Evolutionary conservation across 2,329 filamentous ascomycete genomes (phyloP).

Genomic region (Fusarium oligoseptatum): DNA sequence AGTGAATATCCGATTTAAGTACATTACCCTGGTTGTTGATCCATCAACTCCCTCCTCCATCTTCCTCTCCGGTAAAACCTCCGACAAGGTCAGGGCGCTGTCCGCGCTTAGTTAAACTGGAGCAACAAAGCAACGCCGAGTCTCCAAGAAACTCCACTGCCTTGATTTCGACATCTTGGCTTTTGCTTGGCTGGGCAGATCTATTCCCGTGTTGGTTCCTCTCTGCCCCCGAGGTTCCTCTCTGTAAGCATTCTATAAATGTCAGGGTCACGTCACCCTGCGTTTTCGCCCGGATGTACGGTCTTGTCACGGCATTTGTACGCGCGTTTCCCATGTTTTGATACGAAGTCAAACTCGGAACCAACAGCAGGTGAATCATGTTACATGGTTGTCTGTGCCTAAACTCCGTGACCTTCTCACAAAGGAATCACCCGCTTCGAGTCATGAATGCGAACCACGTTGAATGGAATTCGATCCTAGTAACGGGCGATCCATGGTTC

Average conservation of each 20-base stretch:
- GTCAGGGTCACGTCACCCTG: slow-evolving; percentile 3
- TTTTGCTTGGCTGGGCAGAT: neutral
- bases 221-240: too few species aligned
- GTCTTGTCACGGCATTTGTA: neutral
- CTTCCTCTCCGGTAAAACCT: neutral
- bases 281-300: neutral
- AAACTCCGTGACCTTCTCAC: neutral
- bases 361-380: neutral
- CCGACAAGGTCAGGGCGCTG: neutral
- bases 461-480: neutral
- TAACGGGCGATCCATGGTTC: neutral
- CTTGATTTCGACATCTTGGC: slow-evolving; percentile 7
- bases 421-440: neutral
- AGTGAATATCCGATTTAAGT: neutral
- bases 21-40: neutral
- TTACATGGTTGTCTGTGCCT: neutral
- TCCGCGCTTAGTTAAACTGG: neutral
- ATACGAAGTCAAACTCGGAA: neutral
- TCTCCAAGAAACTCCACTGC: neutral
- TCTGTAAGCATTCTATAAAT: neutral
- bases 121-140: neutral
- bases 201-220: neutral
- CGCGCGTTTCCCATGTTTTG: neutral
- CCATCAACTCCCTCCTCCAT: neutral
- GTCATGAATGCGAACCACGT: neutral